Base-by-base conservation (phyloP, 345 rosid genomes). In the Heritiera littoralis region DNA sequence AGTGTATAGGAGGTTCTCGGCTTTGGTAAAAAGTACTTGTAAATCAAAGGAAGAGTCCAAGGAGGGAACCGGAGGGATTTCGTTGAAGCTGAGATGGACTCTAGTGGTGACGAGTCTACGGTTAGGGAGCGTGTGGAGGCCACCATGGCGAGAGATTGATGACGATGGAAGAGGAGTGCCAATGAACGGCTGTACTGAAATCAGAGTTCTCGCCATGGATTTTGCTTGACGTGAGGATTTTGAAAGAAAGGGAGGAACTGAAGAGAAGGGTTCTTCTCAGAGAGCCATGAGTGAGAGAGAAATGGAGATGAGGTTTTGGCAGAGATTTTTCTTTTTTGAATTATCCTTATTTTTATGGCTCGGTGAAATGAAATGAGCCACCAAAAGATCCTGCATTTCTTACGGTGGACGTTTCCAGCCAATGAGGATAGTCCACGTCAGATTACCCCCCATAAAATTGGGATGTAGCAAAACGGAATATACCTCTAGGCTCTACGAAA, bases 1-100 rank as follows among this genome's bases (percentile, higher is more conserved):
- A 5, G 97, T 91, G 82, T 92, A 94, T 30, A 96, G 82, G 3
- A 93, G 80, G 83, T 96, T 84, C 87, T 96, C 97, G 0, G 96
- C 88, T 85, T 89, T 88, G 59, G 79, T 83, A 11, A 89, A 5
- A 59, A 87, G 73, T 23, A 88, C 83, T 61, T 69, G 80, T 81
- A 93, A 81, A 74, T 90, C 94, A 1, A 88, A 46, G 5, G 97
- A 85, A 13, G 92, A 86, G 63, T 77, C 83, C 0, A 88, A 66
- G 49, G 92, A 85, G 41, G 86, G 89, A 77, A 90, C 41, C 13
- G 94, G 94, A 81, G 98, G 95, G 71, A 93, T 85, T 58, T 89
- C 94, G 54, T 91, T 89, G 54, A 93, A 87, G 88, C 98, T 89
- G 86, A 92, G 77, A 64, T 82, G 86, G 77, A 91, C 87, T 38